Conservation (phyloP, 495 filamentous ascomycete genomes). For the Neurospora intermedia region DNA sequence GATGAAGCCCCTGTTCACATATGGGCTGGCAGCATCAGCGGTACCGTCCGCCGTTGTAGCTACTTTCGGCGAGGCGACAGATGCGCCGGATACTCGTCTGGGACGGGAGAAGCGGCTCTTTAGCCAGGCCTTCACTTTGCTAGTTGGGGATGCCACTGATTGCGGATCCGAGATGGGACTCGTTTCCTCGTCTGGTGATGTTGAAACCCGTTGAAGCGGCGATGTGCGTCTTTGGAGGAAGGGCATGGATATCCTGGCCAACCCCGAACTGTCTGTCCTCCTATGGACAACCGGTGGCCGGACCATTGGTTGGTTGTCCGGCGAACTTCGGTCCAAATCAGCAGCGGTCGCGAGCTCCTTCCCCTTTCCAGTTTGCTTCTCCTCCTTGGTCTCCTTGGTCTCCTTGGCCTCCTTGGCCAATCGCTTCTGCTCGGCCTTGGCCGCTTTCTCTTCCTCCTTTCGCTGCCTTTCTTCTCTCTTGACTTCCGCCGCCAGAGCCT, state of each 20-base stretch:
- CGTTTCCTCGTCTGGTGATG: slow-evolving; percentile 1
- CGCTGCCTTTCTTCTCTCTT: slow-evolving; percentile 37
- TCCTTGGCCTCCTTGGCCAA: slow-evolving; percentile 34
- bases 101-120: slow-evolving; percentile 41
- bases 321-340: background rate
- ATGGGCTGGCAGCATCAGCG: background rate
- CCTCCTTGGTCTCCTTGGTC: slow-evolving; percentile 34
- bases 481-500: slow-evolving; percentile 37
- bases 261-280: background rate
- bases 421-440: slow-evolving; percentile 39
- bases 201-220: slow-evolving; percentile 9
- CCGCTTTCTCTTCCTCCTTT: slow-evolving; percentile 42
- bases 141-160: slow-evolving; percentile 15
- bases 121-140: slow-evolving; percentile 50
- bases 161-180: slow-evolving; percentile 5
- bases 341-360: background rate
- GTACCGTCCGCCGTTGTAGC: background rate
- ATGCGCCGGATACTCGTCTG: slow-evolving; percentile 17
- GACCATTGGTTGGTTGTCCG: background rate
- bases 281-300: background rate
- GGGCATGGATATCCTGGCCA: background rate
- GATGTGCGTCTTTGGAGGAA: slow-evolving; percentile 6
- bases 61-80: background rate
- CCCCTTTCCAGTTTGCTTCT: slow-evolving; percentile 14
- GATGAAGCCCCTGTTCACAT: slow-evolving; percentile 29